phyloP scores from a whole-genome alignment of 2,329 filamentous ascomycete genomes.

The Colletotrichum ledebouriae region DNA sequence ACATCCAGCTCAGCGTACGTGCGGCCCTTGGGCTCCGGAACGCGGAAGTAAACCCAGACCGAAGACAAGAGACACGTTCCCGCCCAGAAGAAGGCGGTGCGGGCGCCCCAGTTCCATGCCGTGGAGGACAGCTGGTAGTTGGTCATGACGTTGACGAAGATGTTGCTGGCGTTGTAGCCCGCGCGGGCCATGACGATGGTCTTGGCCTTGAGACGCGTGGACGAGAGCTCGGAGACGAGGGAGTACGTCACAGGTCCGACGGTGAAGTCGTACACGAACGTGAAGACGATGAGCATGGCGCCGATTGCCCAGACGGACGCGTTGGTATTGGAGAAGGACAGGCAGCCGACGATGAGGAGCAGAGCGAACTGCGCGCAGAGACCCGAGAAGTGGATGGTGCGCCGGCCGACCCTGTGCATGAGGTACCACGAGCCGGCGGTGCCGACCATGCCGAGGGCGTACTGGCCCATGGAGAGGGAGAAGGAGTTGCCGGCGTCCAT shows the following conservation, averaged over 20 bases:
- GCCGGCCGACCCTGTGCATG: conserved; percentile 63
- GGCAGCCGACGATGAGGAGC: conserved; percentile 56
- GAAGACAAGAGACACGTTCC: conserved; percentile 62
- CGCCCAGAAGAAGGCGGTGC: conserved; percentile 61
- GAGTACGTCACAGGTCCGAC: conserved; percentile 68
- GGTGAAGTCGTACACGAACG: conserved; percentile 67
- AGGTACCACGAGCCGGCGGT: conserved; percentile 65
- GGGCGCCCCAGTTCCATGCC: conserved; percentile 63
- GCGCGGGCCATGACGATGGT: conserved; percentile 66
- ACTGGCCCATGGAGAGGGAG: conserved; percentile 61
- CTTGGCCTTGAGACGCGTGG: conserved; percentile 66
- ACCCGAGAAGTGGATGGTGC: conserved; percentile 63
- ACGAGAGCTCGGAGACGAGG: conserved; percentile 66
- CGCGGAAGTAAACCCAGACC: conserved; percentile 63
- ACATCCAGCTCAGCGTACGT: conserved; percentile 61
- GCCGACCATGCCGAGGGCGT: conserved; percentile 64
- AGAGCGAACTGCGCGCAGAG: conserved; percentile 56
- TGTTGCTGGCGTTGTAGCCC: conserved; percentile 62
- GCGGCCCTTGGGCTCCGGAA: conserved; percentile 67
- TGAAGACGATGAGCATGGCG: conserved; percentile 64
- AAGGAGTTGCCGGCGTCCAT: conserved; percentile 59
- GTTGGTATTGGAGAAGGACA: conserved; percentile 53
- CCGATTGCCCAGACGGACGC: conserved; percentile 59
- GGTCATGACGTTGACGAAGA: conserved; percentile 64
- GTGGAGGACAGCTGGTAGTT: conserved; percentile 62